phyloP scores from a whole-genome alignment of 2,329 filamentous ascomycete genomes.

The Claviceps quebecensis region DNA sequence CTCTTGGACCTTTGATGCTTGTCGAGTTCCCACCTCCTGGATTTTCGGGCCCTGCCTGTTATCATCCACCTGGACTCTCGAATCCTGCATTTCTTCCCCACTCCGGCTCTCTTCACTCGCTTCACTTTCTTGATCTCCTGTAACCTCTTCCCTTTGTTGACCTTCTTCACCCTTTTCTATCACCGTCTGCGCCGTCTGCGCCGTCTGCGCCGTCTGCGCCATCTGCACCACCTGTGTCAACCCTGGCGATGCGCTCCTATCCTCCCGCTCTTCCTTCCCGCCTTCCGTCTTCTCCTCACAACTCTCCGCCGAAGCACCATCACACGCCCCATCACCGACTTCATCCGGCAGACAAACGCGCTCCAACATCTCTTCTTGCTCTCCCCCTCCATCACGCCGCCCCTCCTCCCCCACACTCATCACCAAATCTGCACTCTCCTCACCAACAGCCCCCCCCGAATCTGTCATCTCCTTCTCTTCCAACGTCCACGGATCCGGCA shows the following conservation, averaged over 20 bases:
- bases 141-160: too few species aligned
- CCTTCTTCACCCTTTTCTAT: slow-evolving; percentile 6
- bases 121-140: too few species aligned
- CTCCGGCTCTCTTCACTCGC: too few species aligned
- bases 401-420: slow-evolving; percentile 14
- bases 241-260: slow-evolving; percentile 10
- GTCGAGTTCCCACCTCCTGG: slow-evolving; percentile 8
- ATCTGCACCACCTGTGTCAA: not conserved
- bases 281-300: not conserved
- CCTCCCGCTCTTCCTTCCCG: not conserved
- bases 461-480: slow-evolving; percentile 2
- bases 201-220: not conserved
- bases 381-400: not conserved
- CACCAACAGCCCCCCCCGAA: slow-evolving; percentile 5
- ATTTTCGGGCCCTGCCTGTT: not conserved
- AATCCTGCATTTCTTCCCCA: too few species aligned
- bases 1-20: slow-evolving; percentile 33
- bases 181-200: not conserved
- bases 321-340: not conserved
- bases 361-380: not conserved
- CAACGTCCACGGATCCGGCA: slow-evolving; percentile 16
- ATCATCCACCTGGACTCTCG: too few species aligned
- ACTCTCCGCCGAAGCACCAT: not conserved
- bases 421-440: slow-evolving; percentile 17
- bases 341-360: not conserved